phyloP scores from a whole-genome alignment of 306 rosid genomes.

The Prunus mira region DNA sequence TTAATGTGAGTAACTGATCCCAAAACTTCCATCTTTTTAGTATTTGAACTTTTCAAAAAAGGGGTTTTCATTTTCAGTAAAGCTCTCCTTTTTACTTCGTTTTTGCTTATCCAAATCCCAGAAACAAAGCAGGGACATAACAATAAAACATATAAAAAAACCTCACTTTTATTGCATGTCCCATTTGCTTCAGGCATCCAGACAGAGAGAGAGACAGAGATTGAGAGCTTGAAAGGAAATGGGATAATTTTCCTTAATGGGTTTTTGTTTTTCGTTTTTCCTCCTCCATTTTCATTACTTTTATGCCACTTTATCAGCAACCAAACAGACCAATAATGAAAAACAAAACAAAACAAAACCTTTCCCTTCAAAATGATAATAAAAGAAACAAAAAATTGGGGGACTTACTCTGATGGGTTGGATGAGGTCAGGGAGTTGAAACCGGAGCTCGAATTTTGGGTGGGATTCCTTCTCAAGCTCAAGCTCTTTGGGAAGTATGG shows the following conservation, averaged over 20 bases:
- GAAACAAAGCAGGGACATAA: not conserved
- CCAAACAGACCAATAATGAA: not conserved
- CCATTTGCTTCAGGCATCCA: not conserved
- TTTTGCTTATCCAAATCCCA: not conserved
- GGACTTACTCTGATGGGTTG: slow-evolving; percentile 35
- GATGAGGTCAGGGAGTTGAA: slow-evolving; percentile 55
- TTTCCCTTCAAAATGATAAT: not conserved
- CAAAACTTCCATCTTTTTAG: not conserved
- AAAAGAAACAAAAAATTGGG: not conserved
- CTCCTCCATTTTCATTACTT: not conserved
- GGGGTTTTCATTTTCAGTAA: not conserved
- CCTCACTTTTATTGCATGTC: not conserved
- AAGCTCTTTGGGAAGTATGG: slow-evolving; percentile 42
- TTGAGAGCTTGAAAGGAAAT: not conserved
- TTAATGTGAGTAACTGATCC: not conserved
- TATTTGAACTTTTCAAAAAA: not conserved
- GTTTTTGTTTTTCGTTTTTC: not conserved
- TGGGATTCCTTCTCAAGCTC: slow-evolving; percentile 33
- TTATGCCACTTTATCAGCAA: not conserved
- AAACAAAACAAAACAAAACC: not conserved
- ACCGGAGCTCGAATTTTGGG: slow-evolving; percentile 33
- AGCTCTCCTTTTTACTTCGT: not conserved
- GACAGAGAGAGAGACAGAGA: not conserved
- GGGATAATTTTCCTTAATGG: not conserved
- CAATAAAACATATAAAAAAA: not conserved